Conservation (phyloP, 495 filamentous ascomycete genomes). For the Neurospora discreta region DNA sequence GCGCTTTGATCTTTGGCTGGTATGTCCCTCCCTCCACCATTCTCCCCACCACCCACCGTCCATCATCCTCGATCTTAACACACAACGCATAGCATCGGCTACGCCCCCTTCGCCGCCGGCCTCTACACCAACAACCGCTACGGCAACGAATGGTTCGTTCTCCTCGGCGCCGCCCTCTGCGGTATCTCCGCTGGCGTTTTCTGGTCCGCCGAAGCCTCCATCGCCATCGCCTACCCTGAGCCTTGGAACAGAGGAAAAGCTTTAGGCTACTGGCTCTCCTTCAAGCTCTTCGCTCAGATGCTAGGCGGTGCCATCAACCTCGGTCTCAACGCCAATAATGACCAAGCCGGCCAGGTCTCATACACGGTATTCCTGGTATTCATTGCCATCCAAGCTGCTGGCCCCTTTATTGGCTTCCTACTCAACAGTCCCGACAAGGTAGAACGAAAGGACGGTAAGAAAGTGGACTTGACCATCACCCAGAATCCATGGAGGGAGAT, state of each 20-base stretch:
- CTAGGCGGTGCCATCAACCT: constrained; percentile 54
- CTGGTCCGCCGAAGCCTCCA: constrained; percentile 56
- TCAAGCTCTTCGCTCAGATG: constrained; percentile 50
- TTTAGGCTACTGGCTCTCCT: constrained; percentile 52
- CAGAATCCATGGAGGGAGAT: constrained; percentile 40
- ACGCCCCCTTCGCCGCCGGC: constrained; percentile 52
- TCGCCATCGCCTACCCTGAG: constrained; percentile 55
- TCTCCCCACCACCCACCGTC: background rate
- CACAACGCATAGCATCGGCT: constrained; percentile 35
- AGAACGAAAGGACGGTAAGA: constrained; percentile 43
- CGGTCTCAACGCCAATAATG: constrained; percentile 43
- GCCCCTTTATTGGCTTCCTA: constrained; percentile 43
- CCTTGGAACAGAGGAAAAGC: constrained; percentile 48
- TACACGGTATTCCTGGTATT: constrained; percentile 51
- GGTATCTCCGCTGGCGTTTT: constrained; percentile 55
- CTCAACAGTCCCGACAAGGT: constrained; percentile 43
- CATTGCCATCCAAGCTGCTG: constrained; percentile 48
- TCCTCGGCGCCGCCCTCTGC: constrained; percentile 53
- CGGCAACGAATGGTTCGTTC: constrained; percentile 49
- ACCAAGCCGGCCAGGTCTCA: constrained; percentile 46
- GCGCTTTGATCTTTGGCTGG: constrained; percentile 52
- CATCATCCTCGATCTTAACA: background rate
- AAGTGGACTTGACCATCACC: constrained; percentile 39
- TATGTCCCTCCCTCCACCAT: constrained; percentile 5
- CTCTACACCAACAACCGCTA: constrained; percentile 59